Conservation (phyloP, 148 eudicot species). For the Rhododendron griersonianum region DNA sequence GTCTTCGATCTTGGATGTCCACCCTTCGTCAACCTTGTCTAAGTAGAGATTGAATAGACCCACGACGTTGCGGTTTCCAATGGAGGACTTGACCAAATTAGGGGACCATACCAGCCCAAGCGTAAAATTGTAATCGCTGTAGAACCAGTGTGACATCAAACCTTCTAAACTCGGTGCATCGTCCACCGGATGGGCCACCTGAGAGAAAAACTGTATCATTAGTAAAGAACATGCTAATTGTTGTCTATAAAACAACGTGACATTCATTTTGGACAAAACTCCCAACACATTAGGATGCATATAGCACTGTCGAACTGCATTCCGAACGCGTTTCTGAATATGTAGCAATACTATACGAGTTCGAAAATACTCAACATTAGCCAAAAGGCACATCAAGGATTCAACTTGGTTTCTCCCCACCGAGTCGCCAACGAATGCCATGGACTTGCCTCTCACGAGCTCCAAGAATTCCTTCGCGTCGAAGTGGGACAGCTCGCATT, state of each 20-base stretch:
- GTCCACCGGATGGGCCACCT: slow-evolving; percentile 13
- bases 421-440: slow-evolving; percentile 53
- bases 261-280: not conserved
- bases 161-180: slow-evolving; percentile 6
- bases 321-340: not conserved
- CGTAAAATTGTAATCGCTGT: slow-evolving; percentile 14
- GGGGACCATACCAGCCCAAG: slow-evolving; percentile 21
- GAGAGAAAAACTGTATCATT: not conserved
- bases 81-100: slow-evolving; percentile 14
- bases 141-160: slow-evolving; percentile 18
- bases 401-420: slow-evolving; percentile 52
- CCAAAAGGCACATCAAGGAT: slow-evolving; percentile 41
- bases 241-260: not conserved
- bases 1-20: slow-evolving; percentile 34
- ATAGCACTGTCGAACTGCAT: not conserved
- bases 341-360: not conserved
- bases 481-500: slow-evolving; percentile 34
- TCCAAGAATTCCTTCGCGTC: slow-evolving; percentile 24
- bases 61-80: not conserved
- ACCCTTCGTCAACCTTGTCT: slow-evolving; percentile 36
- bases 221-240: not conserved
- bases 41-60: slow-evolving; percentile 36
- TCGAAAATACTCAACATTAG: slow-evolving; percentile 14
- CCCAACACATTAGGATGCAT: not conserved
- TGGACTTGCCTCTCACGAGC: slow-evolving; percentile 29